Conservation (phyloP, 345 rosid genomes). For the Passiflora organensis region DNA sequence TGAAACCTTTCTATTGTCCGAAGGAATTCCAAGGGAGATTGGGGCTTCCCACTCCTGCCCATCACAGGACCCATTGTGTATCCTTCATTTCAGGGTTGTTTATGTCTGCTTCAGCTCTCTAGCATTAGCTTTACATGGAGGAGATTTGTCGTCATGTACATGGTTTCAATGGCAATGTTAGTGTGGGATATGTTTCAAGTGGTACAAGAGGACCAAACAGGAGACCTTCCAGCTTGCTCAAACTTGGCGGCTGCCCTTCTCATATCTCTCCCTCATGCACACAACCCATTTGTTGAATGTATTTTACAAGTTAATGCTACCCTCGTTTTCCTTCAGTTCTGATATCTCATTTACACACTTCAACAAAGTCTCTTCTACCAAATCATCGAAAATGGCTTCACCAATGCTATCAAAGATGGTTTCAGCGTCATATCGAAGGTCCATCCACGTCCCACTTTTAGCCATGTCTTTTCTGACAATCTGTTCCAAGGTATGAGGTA, state of each 20-base stretch:
- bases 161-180: constrained; percentile 9
- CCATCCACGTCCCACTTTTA: constrained; percentile 61
- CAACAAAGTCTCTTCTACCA: constrained; percentile 48
- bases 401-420: constrained; percentile 42
- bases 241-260: background rate
- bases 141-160: constrained; percentile 8
- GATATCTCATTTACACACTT: constrained; percentile 25
- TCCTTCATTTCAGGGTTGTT: background rate
- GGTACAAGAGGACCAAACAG: background rate
- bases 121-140: background rate
- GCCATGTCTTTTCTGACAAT: constrained; percentile 68
- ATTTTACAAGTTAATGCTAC: constrained; percentile 20
- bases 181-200: background rate
- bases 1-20: background rate
- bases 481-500: constrained; percentile 68
- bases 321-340: constrained; percentile 30
- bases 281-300: constrained; percentile 2
- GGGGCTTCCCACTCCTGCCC: background rate
- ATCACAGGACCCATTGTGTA: background rate
- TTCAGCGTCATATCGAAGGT: constrained; percentile 42
- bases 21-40: background rate
- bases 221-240: background rate
- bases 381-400: constrained; percentile 52
- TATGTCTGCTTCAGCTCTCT: constrained; percentile 1
- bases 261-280: no score